Evolutionary conservation across 2,329 filamentous ascomycete genomes (phyloP).

Genomic region (Cordyceps militaris): DNA sequence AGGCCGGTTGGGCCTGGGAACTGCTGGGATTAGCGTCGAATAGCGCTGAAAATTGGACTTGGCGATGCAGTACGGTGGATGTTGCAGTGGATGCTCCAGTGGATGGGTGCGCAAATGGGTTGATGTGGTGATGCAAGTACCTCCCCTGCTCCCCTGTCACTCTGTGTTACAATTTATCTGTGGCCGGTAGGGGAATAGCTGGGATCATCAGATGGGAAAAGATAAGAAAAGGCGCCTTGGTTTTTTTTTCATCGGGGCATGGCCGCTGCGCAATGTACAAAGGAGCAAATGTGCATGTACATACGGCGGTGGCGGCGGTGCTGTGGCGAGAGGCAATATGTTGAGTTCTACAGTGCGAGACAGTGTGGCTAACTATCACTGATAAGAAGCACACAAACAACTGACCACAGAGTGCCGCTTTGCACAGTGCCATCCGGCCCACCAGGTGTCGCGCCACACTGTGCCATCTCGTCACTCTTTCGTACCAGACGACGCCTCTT

Average conservation of each 20-base stretch:
- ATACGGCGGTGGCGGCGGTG: background rate
- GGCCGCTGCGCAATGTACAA: background rate
- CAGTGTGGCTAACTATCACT: background rate
- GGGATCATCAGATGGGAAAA: background rate
- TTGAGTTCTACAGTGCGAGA: background rate
- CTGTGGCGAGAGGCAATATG: background rate
- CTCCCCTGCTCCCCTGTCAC: background rate
- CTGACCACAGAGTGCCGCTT: background rate
- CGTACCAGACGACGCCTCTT: conserved; percentile 1
- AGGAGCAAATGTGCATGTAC: background rate
- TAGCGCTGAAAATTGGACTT: conserved; percentile 2
- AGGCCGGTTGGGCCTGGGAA: no score
- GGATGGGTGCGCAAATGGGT: no score
- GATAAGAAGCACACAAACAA: background rate
- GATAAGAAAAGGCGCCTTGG: background rate
- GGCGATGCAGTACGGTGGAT: conserved; percentile 11
- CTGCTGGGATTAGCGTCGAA: background rate
- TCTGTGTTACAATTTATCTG: background rate
- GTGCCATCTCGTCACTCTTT: background rate
- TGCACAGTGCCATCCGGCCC: background rate
- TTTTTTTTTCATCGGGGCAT: background rate
- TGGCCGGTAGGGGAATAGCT: background rate
- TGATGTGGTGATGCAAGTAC: background rate
- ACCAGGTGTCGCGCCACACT: background rate
- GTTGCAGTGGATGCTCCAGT: background rate